Base-by-base conservation (phyloP, 2,329 filamentous ascomycete species). In the Trichoderma oligosporum region DNA sequence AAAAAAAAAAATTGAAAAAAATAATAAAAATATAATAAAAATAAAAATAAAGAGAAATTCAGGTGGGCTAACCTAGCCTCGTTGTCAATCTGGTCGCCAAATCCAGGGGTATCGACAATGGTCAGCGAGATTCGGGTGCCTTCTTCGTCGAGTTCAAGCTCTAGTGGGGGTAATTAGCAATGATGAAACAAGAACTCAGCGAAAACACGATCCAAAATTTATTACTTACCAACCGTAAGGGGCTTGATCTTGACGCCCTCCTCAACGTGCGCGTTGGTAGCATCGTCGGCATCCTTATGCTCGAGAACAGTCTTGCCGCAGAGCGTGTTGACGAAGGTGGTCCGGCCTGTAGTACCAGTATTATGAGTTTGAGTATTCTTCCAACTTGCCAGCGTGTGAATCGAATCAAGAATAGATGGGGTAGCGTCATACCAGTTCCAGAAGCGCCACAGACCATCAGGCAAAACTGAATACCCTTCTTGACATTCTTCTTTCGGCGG, bases 401-500 rank as follows among this genome's bases (percentile, higher is more conserved):
- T 42, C 24, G 49, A 7, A 53, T 39, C 33, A 27, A 18, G 14
- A 25, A 7, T 38, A 62, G 36, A 57, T 58, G 60, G 61, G 57
- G 56, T 62, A 56, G 59, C 60, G 59, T 78, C 83, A 71, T 85
- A 96, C 91, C 94, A 77, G 94, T 97, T 76, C 94, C 94, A 68
- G 93, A 97, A 73, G 94, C 94, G 81, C 94, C 94, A 74, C 94
- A 97, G 71, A 99, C 94, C 94, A 99, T 99, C 84, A 99, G 79
- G 77, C 92, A 97, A 82, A 99, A 99, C 83, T 99, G 94, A 73
- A 99, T 97, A 73, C 94, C 94, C 85, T 97, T 97, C 89, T 97
- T 97, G 80, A 99, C 93, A 84, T 99, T 97, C 89, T 99, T 99
- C 93, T 99, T 99, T 78, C 91, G 88, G 79, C 94, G 92, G 75